Evolutionary conservation across 306 rosid species (phyloP).

Genomic region (Prunus mume): DNA sequence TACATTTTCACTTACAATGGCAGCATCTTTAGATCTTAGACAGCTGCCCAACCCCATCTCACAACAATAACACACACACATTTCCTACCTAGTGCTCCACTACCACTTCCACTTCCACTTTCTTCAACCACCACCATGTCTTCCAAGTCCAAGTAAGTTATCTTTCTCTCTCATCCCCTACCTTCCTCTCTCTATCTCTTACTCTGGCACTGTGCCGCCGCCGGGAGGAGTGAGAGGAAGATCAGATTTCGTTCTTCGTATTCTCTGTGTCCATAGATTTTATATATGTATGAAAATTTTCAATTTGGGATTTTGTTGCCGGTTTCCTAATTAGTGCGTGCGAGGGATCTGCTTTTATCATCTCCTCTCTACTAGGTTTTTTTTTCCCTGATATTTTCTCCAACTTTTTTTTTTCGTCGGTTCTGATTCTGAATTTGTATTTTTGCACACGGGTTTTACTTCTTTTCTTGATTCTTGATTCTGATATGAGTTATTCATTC

Average conservation of each 20-base stretch:
- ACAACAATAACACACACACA: background rate
- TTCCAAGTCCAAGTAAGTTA: constrained; percentile 70
- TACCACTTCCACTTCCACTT: constrained; percentile 13
- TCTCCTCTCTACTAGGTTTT: background rate
- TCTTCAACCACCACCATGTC: constrained; percentile 49
- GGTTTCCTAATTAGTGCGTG: constrained; percentile 15
- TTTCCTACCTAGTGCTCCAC: constrained; percentile 6
- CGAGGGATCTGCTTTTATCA: constrained; percentile 44
- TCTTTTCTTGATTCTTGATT: constrained; percentile 10
- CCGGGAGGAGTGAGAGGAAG: constrained; percentile 19
- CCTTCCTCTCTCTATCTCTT: background rate
- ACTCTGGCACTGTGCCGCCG: no score
- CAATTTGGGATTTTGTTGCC: constrained; percentile 19
- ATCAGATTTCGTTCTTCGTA: constrained; percentile 46
- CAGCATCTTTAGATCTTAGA: background rate
- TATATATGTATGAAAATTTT: background rate
- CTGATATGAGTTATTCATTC: background rate
- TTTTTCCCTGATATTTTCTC: background rate
- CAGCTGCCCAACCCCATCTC: background rate
- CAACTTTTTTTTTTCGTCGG: background rate
- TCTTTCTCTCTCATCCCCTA: constrained; percentile 16
- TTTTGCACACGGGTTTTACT: constrained; percentile 22
- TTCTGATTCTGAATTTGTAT: constrained; percentile 10
- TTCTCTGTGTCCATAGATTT: constrained; percentile 1
- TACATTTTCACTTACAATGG: background rate